Conservation (phyloP, 345 rosid genomes). For the Melaleuca quinquenervia region DNA sequence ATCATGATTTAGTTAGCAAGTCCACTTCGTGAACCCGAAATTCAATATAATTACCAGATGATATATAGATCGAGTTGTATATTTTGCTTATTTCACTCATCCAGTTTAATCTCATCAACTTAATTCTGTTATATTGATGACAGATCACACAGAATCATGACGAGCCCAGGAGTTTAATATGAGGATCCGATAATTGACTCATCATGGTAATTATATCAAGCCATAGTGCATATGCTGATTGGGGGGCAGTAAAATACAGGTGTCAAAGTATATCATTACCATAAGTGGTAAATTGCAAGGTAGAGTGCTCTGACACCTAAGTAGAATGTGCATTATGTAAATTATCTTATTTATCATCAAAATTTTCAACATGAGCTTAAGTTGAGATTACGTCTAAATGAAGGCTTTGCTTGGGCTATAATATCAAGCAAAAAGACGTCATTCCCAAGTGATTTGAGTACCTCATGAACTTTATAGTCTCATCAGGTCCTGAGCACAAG, state of each 20-base stretch:
- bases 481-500: background rate
- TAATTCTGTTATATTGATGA: background rate
- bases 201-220: background rate
- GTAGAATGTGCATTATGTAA: background rate
- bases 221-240: background rate
- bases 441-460: background rate
- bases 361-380: background rate
- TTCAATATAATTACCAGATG: background rate
- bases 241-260: background rate
- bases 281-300: background rate
- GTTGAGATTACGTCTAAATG: background rate
- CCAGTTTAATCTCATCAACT: background rate
- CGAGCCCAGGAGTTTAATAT: background rate
- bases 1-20: background rate
- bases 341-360: background rate
- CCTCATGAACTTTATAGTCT: background rate
- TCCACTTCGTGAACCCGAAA: background rate
- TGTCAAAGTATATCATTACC: background rate
- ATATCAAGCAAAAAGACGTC: background rate
- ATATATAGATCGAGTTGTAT: background rate
- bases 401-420: background rate
- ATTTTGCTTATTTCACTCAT: background rate
- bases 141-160: background rate
- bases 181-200: background rate
- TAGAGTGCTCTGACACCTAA: background rate